These are phyloP conservation scores for Sporothrix euskadiensis DNA, from an alignment of 2,329 filamentous ascomycete genomes.

Conservation along the genomic window DNA sequence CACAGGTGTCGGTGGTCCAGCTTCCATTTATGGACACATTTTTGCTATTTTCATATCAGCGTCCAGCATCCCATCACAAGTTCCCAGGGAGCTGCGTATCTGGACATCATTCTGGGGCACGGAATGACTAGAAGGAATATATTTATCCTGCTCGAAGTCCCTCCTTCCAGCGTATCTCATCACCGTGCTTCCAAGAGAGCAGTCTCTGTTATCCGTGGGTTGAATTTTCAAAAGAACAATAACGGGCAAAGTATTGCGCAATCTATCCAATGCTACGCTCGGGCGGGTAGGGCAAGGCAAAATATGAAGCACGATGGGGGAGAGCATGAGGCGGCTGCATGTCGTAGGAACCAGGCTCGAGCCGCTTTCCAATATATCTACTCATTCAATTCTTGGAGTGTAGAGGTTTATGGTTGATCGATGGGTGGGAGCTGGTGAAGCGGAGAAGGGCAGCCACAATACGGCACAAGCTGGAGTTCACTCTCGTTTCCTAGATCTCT, in stretches of 20 bases:
- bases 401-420: neutral
- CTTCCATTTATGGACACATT: neutral
- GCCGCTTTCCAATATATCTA: neutral
- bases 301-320: neutral
- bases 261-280: conserved; percentile 10
- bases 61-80: neutral
- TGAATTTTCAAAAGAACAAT: conserved; percentile 2
- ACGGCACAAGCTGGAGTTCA: neutral
- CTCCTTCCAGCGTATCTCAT: too few relatives aligned
- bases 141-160: neutral
- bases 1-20: neutral
- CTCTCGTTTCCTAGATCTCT: neutral
- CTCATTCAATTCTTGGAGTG: neutral
- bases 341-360: neutral
- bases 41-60: neutral
- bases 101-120: neutral
- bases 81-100: too few relatives aligned
- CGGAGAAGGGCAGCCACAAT: neutral
- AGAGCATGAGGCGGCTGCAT: neutral
- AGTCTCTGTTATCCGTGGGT: neutral
- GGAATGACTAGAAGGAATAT: neutral
- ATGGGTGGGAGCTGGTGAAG: neutral
- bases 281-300: conserved; percentile 7
- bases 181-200: neutral
- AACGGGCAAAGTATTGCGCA: conserved; percentile 9